These are phyloP conservation scores for Grosmannia huntii DNA, from an alignment of 2,329 filamentous ascomycete species.

Conservation along the genomic window DNA sequence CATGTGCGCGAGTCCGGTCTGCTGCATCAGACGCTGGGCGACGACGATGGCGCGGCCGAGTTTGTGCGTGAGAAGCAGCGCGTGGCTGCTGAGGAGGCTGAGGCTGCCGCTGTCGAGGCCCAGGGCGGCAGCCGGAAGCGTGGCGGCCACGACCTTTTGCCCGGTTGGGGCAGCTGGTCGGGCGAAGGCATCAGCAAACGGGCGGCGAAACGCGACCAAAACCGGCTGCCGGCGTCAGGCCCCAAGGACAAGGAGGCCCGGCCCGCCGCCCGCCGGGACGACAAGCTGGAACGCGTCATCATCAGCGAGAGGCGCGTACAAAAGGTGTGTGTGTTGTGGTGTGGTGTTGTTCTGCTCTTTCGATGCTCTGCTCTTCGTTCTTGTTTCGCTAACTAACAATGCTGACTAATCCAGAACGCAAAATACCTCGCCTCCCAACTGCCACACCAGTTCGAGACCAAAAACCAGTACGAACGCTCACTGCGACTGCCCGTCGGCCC, in stretches of 20 bases:
- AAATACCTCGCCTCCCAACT: slow-evolving; percentile 76
- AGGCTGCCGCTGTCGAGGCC: slow-evolving; percentile 55
- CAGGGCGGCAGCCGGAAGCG: slow-evolving; percentile 33
- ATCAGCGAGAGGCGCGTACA: slow-evolving; percentile 83
- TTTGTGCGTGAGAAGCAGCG: slow-evolving; percentile 71
- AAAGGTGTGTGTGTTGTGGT: slow-evolving; percentile 45
- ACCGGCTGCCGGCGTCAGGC: neutral
- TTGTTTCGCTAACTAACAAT: slow-evolving; percentile 1
- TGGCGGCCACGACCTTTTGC: slow-evolving; percentile 71
- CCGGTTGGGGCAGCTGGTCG: slow-evolving; percentile 89
- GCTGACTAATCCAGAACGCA: slow-evolving; percentile 44
- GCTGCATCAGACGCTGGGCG: slow-evolving; percentile 66
- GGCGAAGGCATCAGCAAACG: slow-evolving; percentile 68
- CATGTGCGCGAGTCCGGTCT: slow-evolving; percentile 30
- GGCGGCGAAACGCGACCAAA: slow-evolving; percentile 48
- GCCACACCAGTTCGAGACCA: slow-evolving; percentile 81
- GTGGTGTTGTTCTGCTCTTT: neutral
- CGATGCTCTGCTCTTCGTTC: neutral
- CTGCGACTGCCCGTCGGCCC: slow-evolving; percentile 77
- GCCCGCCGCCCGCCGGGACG: slow-evolving; percentile 62
- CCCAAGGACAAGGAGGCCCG: slow-evolving; percentile 49
- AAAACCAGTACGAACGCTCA: slow-evolving; percentile 80
- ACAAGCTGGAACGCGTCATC: slow-evolving; percentile 71
- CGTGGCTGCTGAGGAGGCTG: slow-evolving; percentile 66
- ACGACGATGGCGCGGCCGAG: slow-evolving; percentile 67